Conservation (phyloP, 441 rosid species). For the Kokia cookei region DNA sequence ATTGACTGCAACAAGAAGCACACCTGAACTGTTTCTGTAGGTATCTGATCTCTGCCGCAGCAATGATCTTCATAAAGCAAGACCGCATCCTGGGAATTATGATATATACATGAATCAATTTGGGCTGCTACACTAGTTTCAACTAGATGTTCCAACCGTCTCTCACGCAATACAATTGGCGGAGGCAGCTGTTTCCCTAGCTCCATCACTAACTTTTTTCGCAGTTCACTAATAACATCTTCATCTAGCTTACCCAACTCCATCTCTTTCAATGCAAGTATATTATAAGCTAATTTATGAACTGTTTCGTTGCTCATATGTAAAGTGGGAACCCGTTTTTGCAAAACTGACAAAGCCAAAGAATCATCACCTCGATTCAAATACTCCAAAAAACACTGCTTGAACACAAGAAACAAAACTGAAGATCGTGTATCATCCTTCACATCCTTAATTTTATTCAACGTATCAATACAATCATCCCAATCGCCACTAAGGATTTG, state of each 20-base stretch:
- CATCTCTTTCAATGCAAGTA: slow-evolving; percentile 40
- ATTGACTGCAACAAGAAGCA: slow-evolving; percentile 18
- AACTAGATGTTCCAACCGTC: slow-evolving; percentile 66
- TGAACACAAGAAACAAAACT: slow-evolving; percentile 54
- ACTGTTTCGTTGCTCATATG: slow-evolving; percentile 45
- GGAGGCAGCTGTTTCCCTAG: slow-evolving; percentile 58
- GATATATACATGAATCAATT: slow-evolving; percentile 65
- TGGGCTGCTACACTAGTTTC: slow-evolving; percentile 58
- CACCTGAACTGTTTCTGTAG: slow-evolving; percentile 79
- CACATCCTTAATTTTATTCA: slow-evolving; percentile 32
- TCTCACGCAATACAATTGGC: slow-evolving; percentile 49
- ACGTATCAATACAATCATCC: slow-evolving; percentile 47
- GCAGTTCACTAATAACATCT: slow-evolving; percentile 28
- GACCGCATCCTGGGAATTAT: slow-evolving; percentile 43
- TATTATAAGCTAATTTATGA: slow-evolving; percentile 46
- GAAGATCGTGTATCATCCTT: slow-evolving; percentile 42
- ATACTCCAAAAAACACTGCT: slow-evolving; percentile 64
- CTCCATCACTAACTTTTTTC: slow-evolving; percentile 44
- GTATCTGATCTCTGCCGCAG: slow-evolving; percentile 70
- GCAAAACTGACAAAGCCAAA: slow-evolving; percentile 48
- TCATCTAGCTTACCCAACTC: slow-evolving; percentile 35
- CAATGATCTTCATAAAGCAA: slow-evolving; percentile 72
- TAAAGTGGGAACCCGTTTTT: slow-evolving; percentile 48
- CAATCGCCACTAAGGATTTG: slow-evolving; percentile 59
- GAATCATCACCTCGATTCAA: slow-evolving; percentile 50